A percentile compares a stretch with the other conserved stretches of the same genome.
phyloP scores from a whole-genome alignment of 805 yeast genomes.

The Candida glaebosa region DNA sequence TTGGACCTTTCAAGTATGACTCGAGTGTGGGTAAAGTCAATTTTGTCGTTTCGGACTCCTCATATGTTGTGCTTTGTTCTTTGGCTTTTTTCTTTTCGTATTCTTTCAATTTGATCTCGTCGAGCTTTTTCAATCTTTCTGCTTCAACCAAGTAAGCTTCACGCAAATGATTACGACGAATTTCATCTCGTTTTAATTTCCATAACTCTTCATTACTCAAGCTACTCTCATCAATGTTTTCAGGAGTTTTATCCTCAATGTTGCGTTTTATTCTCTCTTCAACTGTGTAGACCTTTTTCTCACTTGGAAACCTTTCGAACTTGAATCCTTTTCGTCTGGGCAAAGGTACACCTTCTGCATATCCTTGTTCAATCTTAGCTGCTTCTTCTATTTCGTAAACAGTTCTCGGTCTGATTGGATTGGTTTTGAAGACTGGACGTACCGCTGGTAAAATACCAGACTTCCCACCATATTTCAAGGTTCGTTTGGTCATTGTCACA shows the following conservation, averaged over 20 bases:
- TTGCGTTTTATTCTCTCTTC: conserved; percentile 54
- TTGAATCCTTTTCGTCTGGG: conserved; percentile 52
- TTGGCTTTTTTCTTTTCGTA: conserved; percentile 27
- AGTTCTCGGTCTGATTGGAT: conserved; percentile 54
- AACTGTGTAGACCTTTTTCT: conserved; percentile 54
- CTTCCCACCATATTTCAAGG: conserved; percentile 54
- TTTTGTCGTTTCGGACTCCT: conserved; percentile 50
- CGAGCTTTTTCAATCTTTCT: conserved; percentile 39
- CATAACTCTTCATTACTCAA: conserved; percentile 38
- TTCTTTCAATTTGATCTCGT: conserved; percentile 22
- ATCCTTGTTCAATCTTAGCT: conserved; percentile 51
- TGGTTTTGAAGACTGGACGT: conserved; percentile 65
- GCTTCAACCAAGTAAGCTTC: conserved; percentile 60
- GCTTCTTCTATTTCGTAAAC: conserved; percentile 41
- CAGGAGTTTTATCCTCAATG: conserved; percentile 43
- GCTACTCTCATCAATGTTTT: conserved; percentile 28
- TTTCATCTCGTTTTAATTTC: conserved; percentile 51
- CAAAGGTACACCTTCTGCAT: conserved; percentile 66
- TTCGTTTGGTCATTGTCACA: conserved; percentile 46
- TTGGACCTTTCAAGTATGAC: conserved; percentile 59
- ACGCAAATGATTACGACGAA: conserved; percentile 68
- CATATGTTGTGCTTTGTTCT: conserved; percentile 24
- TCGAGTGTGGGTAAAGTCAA: conserved; percentile 81
- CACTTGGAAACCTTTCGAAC: conserved; percentile 51
- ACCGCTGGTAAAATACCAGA: conserved; percentile 82